Conservation (phyloP, 1,139 yeast species). For the Blastobotrys illinoisensis region DNA sequence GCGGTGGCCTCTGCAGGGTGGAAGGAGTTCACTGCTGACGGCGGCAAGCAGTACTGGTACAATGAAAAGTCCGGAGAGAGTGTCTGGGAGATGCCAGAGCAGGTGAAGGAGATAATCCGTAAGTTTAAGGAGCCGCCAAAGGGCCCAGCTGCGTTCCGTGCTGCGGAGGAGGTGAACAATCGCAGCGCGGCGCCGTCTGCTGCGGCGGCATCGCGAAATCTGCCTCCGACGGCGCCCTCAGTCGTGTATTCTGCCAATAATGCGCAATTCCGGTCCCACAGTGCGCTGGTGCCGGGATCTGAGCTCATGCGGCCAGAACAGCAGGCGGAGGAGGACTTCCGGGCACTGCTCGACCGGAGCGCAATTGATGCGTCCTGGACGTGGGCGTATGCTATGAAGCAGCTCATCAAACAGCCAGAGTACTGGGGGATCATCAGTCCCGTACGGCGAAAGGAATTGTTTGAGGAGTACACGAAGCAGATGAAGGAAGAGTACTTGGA, state of each 20-base stretch:
- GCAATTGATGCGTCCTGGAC: constrained; percentile 73
- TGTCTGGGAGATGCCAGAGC: constrained; percentile 74
- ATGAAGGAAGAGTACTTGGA: constrained; percentile 47
- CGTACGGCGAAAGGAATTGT: constrained; percentile 51
- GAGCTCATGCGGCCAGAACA: constrained; percentile 9
- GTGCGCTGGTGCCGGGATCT: neutral
- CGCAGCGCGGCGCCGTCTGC: neutral
- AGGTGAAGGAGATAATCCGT: constrained; percentile 17
- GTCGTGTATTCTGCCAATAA: neutral
- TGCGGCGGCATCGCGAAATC: neutral
- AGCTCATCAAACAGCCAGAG: constrained; percentile 50
- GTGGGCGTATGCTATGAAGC: constrained; percentile 61
- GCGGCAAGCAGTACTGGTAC: constrained; percentile 68
- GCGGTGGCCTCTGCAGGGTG: constrained; percentile 45
- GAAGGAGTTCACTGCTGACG: constrained; percentile 60
- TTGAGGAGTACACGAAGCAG: constrained; percentile 57
- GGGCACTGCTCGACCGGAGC: constrained; percentile 46
- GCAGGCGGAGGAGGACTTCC: constrained; percentile 45
- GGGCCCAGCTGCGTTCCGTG: neutral
- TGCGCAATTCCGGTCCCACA: neutral
- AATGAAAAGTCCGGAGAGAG: constrained; percentile 61
- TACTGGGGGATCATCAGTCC: constrained; percentile 71
- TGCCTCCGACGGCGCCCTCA: neutral
- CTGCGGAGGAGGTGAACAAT: neutral
- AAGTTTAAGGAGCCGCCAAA: neutral